Evolutionary conservation across 306 rosid species (phyloP), one percentile per base, ranked within the genome.

Genomic region (Vigna trinervia): DNA sequence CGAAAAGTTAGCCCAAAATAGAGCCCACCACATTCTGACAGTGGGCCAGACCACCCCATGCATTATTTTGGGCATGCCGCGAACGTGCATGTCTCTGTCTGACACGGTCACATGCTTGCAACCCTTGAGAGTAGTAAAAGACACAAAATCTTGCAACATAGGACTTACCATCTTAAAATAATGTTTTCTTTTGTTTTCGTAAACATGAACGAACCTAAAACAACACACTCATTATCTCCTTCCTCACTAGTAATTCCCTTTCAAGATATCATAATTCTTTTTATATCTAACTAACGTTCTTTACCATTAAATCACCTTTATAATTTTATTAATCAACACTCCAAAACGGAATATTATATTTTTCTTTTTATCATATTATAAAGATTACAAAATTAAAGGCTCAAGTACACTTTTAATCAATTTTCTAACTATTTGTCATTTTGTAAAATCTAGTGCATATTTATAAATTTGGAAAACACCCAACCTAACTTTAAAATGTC

Each of bases 11-110:
- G 47, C 69, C 69, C 38, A 34, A 15, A 61, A 62, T 5, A n/a
- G 69, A 69, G 46, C 73, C 73, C 41, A 45, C 58, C 14, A 47
- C 8, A 48, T 28, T 69, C 60, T 48, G 74, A 69, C 60, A 69
- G 74, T 69, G 59, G 74, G 74, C 60, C 74, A 69, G 15, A 69
- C 7, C 11, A 48, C 28, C n/a, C 20, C 26, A 48, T 30, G 13
- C 74, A 69, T 28, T 28, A 23, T 60, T 60, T 30, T 60, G 67
- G 67, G 9, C 57, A 7, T 23, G 74, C 26, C 22, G 59, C 3
- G 28, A 69, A 47, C 59, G 45, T 69, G 60, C 13, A 12, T 50
- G 28, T 28, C 58, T 48, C 74, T 69, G 59, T 14, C 74, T 69
- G 56, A 69, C 59, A 26, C 46, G 6, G 9, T 1, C 59, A 69